Evolutionary conservation across 2,329 filamentous ascomycete genomes (phyloP).

Genomic region (Rutstroemia sp.): DNA sequence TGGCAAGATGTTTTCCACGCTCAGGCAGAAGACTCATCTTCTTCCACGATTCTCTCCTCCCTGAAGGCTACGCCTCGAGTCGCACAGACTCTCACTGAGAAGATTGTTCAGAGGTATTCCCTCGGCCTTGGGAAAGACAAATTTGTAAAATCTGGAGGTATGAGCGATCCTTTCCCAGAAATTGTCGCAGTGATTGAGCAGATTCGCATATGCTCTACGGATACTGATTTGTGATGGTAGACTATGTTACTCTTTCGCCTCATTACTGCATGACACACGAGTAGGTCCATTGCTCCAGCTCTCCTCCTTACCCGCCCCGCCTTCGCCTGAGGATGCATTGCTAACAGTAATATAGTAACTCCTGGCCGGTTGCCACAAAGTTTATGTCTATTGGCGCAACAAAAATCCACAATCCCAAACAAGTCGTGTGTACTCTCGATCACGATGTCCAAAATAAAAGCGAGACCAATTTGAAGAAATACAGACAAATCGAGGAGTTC

Average conservation of each 20-base stretch:
- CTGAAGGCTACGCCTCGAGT: constrained; percentile 32
- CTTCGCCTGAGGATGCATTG: background rate
- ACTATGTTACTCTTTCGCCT: constrained; percentile 73
- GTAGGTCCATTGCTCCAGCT: background rate
- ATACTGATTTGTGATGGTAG: constrained; percentile 27
- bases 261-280: constrained; percentile 63
- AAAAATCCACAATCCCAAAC: constrained; percentile 60
- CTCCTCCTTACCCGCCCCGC: background rate
- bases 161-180: background rate
- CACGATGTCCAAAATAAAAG: constrained; percentile 84
- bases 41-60: constrained; percentile 47
- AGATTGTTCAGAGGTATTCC: constrained; percentile 80
- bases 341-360: constrained; percentile 61
- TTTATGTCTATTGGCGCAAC: constrained; percentile 79
- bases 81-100: constrained; percentile 80
- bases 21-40: constrained; percentile 47
- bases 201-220: background rate
- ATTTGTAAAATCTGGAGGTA: constrained; percentile 56
- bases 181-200: background rate
- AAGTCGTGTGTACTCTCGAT: constrained; percentile 78
- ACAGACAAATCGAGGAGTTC: constrained; percentile 73
- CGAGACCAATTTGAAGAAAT: constrained; percentile 75
- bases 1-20: constrained; percentile 54
- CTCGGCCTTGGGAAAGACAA: constrained; percentile 71
- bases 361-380: constrained; percentile 65